A percentile compares a stretch with the other conserved stretches of the same genome.
These are phyloP conservation scores for Nothophaeocryptopus gaeumannii DNA, from an alignment of 2,329 filamentous ascomycete species.

Conservation along the genomic window DNA sequence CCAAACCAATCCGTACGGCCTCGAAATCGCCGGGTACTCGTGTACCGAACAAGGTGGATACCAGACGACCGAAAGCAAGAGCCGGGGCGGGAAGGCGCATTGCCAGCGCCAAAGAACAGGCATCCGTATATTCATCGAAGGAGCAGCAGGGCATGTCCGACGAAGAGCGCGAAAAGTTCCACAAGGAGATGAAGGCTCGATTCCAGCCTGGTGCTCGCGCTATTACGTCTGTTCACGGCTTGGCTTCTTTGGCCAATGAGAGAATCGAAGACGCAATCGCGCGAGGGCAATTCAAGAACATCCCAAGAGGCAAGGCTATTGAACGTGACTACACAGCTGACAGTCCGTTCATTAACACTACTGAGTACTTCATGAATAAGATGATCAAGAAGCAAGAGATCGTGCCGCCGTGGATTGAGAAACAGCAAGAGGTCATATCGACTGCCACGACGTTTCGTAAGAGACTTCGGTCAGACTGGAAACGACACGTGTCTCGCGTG, in stretches of 20 bases:
- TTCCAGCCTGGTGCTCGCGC: conserved; percentile 70
- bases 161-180: conserved; percentile 68
- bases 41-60: conserved; percentile 43
- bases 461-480: conserved; percentile 79
- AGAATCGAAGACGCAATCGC: conserved; percentile 92
- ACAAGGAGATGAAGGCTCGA: conserved; percentile 73
- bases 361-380: conserved; percentile 97
- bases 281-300: conserved; percentile 81
- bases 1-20: conserved; percentile 52
- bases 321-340: conserved; percentile 77
- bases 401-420: conserved; percentile 97
- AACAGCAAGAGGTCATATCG: conserved; percentile 83
- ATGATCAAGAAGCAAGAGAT: conserved; percentile 97
- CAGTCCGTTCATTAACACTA: conserved; percentile 91
- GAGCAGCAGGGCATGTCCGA: conserved; percentile 61
- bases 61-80: conserved; percentile 40
- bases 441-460: conserved; percentile 68
- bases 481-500: conserved; percentile 71
- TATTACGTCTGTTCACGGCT: conserved; percentile 73
- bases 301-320: conserved; percentile 75
- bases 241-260: conserved; percentile 83
- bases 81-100: conserved; percentile 49
- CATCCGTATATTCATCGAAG: conserved; percentile 52
- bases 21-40: conserved; percentile 40
- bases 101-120: conserved; percentile 58